Evolutionary conservation across 768 basidiomycete genomes (phyloP), one percentile per base, ranked within the genome.

Genomic region (Mycena pura): DNA sequence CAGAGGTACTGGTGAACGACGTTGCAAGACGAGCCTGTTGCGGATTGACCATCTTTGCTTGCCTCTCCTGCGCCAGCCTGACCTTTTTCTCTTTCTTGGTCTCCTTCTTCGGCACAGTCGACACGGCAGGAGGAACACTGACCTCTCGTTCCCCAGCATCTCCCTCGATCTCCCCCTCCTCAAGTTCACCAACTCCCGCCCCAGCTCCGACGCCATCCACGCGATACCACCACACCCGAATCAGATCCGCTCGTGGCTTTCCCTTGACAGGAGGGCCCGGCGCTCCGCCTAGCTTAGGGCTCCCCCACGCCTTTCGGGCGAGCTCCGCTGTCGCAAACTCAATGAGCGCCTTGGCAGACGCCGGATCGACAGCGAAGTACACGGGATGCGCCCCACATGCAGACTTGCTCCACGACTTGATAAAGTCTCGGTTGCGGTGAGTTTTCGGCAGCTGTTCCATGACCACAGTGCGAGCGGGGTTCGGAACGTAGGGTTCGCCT

Each of bases 361-460:
- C 73, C 1, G 69, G 55, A 64, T 84, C 81, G 38, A 86, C 71
- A 27, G 79, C 75, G 15, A 80, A 55, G 40, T 79, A 76, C 22
- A 78, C 72, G 8, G 84, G 81, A 22, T 68, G 60, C 17, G 73
- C 68, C 0, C 71, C 74, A 46, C 76, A 79, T 6, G 77, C 80
- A 40, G 66, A 65, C 54, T 74, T 76, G 54, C 76, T 74, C 84
- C 86, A 86, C 19, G 63, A 67, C 38, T 74, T 74, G 31, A 82
- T 71, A 64, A 77, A 85, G 22, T 76, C 75, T 5, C 63, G 65
- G 5, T 73, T 78, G 43, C 84, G 81, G 63, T 79, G 75, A 4
- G 76, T 68, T 60, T 83, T 84, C 1, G 85, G 86, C 6, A 88
- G 72, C 51, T 81, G 79, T 62, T 86, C 84, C 72, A 88, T 79